phyloP scores from a whole-genome alignment of 345 rosid genomes.

The Cardamine resedifolia region DNA sequence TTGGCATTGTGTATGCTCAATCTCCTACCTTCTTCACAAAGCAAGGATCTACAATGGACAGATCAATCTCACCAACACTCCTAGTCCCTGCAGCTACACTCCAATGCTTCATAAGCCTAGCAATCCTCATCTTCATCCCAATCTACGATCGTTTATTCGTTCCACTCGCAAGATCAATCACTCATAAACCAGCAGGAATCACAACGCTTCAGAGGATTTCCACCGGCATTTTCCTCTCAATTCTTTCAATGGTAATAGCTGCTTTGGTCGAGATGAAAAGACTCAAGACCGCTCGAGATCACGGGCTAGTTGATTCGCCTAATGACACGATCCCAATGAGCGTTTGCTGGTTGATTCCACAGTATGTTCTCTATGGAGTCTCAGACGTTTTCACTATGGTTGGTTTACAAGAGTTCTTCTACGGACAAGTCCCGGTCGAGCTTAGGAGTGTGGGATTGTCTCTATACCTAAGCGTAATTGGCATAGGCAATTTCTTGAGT shows the following conservation, averaged over 20 bases:
- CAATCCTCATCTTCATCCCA: conserved; percentile 48
- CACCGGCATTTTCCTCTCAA: conserved; percentile 40
- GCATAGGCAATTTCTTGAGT: conserved; percentile 43
- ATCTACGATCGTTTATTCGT: conserved; percentile 54
- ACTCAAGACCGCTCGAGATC: conserved; percentile 34
- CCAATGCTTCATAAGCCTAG: conserved; percentile 49
- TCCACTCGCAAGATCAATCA: conserved; percentile 42
- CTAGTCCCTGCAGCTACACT: conserved; percentile 62
- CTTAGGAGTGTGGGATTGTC: conserved; percentile 41
- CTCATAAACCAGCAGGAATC: conserved; percentile 40
- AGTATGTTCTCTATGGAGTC: conserved; percentile 34
- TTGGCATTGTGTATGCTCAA: conserved; percentile 56
- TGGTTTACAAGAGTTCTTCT: conserved; percentile 47
- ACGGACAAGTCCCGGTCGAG: conserved; percentile 35
- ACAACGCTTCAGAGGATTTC: conserved; percentile 45
- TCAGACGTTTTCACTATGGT: conserved; percentile 38
- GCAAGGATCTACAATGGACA: conserved; percentile 63
- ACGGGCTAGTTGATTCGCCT: conserved; percentile 28
- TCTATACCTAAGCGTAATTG: conserved; percentile 34
- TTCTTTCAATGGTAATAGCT: conserved; percentile 35
- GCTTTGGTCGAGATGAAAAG: conserved; percentile 45
- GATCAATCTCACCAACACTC: conserved; percentile 42
- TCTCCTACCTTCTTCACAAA: conserved; percentile 59
- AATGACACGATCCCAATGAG: conserved; percentile 36
- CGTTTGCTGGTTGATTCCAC: conserved; percentile 43